Evolutionary conservation across 139 green algal genomes (phyloP).

Genomic region (Tetraselmis chui): DNA sequence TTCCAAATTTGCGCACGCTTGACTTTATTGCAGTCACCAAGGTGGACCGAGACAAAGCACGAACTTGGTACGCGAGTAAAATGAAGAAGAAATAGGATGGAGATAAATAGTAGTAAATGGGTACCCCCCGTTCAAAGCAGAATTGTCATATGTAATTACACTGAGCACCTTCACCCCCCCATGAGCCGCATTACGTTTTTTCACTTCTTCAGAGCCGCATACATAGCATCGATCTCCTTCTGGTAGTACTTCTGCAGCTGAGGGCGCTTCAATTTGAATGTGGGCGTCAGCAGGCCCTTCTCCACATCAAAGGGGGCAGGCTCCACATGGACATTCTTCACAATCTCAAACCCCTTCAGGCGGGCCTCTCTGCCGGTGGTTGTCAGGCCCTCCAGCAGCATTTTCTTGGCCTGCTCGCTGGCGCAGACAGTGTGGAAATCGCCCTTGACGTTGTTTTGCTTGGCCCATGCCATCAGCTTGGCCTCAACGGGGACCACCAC

Average conservation of each 20-base stretch:
- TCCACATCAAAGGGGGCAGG: constrained; percentile 57
- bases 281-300: constrained; percentile 54
- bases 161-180: too few relatives aligned
- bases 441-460: constrained; percentile 11
- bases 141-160: too few relatives aligned
- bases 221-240: constrained; percentile 39
- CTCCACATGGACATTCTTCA: constrained; percentile 65
- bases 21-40: constrained; percentile 7
- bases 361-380: constrained; percentile 71
- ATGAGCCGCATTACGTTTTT: too few relatives aligned
- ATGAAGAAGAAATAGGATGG: background rate
- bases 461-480: constrained; percentile 35
- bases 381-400: constrained; percentile 40
- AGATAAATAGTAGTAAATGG: too few relatives aligned
- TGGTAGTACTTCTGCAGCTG: constrained; percentile 44
- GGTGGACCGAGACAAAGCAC: constrained; percentile 2
- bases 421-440: constrained; percentile 27
- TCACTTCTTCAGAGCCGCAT: constrained; percentile 30
- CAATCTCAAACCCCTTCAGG: constrained; percentile 81
- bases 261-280: constrained; percentile 60
- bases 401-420: constrained; percentile 21
- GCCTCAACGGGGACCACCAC: constrained; percentile 73
- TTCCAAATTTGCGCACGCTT: background rate
- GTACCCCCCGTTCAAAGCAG: too few relatives aligned
- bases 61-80: background rate